These are phyloP conservation scores for Tuber umbilicatum DNA, from an alignment of 495 filamentous ascomycete species.

Conservation along the genomic window DNA sequence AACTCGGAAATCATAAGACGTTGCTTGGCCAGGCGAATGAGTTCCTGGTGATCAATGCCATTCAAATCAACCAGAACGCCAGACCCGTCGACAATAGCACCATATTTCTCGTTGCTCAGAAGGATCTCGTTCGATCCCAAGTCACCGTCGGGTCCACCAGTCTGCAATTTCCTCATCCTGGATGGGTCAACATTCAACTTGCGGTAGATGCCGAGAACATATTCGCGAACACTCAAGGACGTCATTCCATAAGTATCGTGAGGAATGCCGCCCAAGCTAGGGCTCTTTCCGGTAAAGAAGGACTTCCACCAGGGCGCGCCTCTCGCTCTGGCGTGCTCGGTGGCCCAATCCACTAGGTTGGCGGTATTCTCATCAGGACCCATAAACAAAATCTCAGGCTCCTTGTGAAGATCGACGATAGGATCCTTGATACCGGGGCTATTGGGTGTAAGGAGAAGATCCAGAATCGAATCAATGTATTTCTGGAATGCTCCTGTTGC, in stretches of 20 bases:
- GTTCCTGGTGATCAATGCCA: slow-evolving; percentile 75
- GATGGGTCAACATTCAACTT: slow-evolving; percentile 82
- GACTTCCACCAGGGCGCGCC: slow-evolving; percentile 99
- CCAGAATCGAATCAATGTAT: slow-evolving; percentile 97
- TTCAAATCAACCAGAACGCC: slow-evolving; percentile 91
- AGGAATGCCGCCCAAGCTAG: slow-evolving; percentile 89
- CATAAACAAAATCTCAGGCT: slow-evolving; percentile 96
- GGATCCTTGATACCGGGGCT: slow-evolving; percentile 98
- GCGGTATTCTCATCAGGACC: slow-evolving; percentile 98
- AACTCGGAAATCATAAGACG: slow-evolving; percentile 86
- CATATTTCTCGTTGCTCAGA: slow-evolving; percentile 90
- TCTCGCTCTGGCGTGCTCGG: slow-evolving; percentile 78
- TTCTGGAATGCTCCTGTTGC: slow-evolving; percentile 90
- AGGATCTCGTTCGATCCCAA: slow-evolving; percentile 97
- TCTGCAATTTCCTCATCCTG: slow-evolving; percentile 85
- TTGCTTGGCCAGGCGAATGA: slow-evolving; percentile 74
- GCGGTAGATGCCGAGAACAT: slow-evolving; percentile 91
- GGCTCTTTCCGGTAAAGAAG: slow-evolving; percentile 98
- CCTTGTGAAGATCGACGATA: slow-evolving; percentile 87
- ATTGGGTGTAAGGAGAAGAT: slow-evolving; percentile 78
- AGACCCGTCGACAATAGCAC: slow-evolving; percentile 79
- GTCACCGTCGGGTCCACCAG: slow-evolving; percentile 93
- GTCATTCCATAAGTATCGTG: slow-evolving; percentile 98
- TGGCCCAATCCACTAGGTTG: slow-evolving; percentile 95
- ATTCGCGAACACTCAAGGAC: slow-evolving; percentile 90